Evolutionary conservation across 371 early-diverging fungal genomes (phyloP), one percentile per base, ranked within the genome.

Genomic region (Apophysomyces sp.): DNA sequence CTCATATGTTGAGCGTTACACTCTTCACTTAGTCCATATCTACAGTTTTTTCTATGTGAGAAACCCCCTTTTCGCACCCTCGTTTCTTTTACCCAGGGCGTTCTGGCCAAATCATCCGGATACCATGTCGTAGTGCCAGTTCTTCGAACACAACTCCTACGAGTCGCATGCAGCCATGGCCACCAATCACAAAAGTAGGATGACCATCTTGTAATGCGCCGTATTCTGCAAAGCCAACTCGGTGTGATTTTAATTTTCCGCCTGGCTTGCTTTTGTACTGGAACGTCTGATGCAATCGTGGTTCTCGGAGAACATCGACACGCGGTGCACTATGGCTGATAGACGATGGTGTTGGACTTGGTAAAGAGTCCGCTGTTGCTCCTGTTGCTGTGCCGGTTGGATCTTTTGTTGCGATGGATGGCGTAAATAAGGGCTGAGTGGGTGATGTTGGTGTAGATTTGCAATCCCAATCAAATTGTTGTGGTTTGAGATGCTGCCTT

Each of bases 91-190:
- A 78, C 77, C 82, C 82, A 36, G 79, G 77, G 44, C 82, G 75
- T 62, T 81, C 82, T 21, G 82, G 82, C 79, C 79, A 78, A 30
- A 81, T 75, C 72, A 74, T 72, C 2, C 71, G 62, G 13, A 78
- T 49, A 9, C 61, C 55, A 55, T 78, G 66, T 29, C 74, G 44
- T 57, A 55, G 62, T 12, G 77, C 75, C 3, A 78, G 16, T 16
- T 77, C 82, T 64, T 77, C 79, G 72, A 81, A 81, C 79, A 81
- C 77, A 37, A 78, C 74, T 21, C 82, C 79, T 3, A 81, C 82
- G 12, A 81, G 58, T 41, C 82, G 61, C 32, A 57, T 55, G 53
- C 79, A 78, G 1, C 79, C 78, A 55, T 77, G 77, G 0, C 79
- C 79, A 15, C 82, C 82, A 62, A 81, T 81, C 9, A 81, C 69